Evolutionary conservation across 495 filamentous ascomycete genomes (phyloP).

Genomic region (Halenospora varia): DNA sequence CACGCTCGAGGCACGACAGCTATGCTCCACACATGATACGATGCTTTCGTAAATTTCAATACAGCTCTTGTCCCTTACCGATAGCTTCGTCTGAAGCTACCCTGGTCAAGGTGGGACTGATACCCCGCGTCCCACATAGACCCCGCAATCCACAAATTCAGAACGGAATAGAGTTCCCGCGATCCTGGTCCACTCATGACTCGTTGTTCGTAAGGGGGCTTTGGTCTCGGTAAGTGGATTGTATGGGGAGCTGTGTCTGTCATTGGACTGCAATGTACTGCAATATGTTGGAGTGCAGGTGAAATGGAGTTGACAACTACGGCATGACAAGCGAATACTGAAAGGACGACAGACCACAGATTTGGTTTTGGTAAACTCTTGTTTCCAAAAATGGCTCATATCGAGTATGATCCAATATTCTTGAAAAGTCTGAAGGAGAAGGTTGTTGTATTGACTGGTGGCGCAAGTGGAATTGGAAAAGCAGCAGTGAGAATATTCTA

Average conservation of each 20-base stretch:
- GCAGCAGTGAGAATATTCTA: conserved; percentile 29
- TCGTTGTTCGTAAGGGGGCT: too few species aligned
- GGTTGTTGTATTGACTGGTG: conserved; percentile 36
- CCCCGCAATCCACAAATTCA: not conserved
- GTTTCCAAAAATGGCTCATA: conserved; percentile 4
- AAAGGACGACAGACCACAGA: not conserved
- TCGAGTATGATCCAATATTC: conserved; percentile 1
- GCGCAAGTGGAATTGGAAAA: conserved; percentile 35
- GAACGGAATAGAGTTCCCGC: not conserved
- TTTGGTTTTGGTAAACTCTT: not conserved
- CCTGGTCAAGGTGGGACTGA: not conserved
- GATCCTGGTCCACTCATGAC: not conserved
- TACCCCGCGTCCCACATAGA: not conserved
- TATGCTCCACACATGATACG: too few species aligned
- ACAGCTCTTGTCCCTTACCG: not conserved
- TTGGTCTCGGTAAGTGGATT: too few species aligned
- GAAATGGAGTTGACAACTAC: not conserved
- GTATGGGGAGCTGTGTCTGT: too few species aligned
- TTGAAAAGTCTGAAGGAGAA: conserved; percentile 24
- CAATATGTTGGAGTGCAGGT: not conserved
- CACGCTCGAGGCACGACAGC: too few species aligned
- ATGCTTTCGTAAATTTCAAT: not conserved
- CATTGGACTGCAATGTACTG: too few species aligned
- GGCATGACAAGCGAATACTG: not conserved
- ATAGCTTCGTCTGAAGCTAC: not conserved